phyloP scores from a whole-genome alignment of 129 eudicot species.

The Escallonia rubra region DNA sequence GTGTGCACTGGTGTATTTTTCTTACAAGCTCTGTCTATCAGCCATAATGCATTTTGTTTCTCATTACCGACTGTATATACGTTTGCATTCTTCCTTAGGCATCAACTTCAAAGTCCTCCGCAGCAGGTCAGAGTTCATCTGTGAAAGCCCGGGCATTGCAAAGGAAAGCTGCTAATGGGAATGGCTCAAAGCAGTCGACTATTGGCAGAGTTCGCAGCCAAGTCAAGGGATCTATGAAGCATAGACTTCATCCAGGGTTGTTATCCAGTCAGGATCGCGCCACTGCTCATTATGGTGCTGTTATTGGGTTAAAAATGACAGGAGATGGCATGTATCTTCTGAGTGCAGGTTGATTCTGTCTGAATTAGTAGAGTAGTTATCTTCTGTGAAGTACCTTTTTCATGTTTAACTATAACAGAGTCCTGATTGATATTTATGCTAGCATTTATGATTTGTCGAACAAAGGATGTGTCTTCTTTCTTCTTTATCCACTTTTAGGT shows the following conservation, averaged over 20 bases:
- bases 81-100: conserved; percentile 29
- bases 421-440: too few species aligned
- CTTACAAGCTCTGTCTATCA: not conserved
- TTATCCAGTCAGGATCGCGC: conserved; percentile 85
- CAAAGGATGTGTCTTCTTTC: too few species aligned
- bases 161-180: conserved; percentile 43
- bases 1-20: too few species aligned
- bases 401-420: too few species aligned
- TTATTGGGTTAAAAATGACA: conserved; percentile 70
- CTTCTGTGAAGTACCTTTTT: too few species aligned
- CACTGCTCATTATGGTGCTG: conserved; percentile 95
- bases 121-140: conserved; percentile 37
- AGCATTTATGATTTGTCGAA: too few species aligned
- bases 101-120: conserved; percentile 48
- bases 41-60: not conserved
- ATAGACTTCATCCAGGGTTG: conserved; percentile 94
- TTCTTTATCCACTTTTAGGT: too few species aligned
- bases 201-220: conserved; percentile 35
- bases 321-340: conserved; percentile 92
- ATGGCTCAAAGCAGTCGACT: conserved; percentile 51
- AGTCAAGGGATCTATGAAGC: conserved; percentile 55
- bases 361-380: not conserved
- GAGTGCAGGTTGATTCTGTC: conserved; percentile 73
- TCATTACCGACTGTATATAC: not conserved
- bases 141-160: conserved; percentile 45